Base-by-base conservation (phyloP, 352 stramenopile genomes). In the Pythium aquatile region DNA sequence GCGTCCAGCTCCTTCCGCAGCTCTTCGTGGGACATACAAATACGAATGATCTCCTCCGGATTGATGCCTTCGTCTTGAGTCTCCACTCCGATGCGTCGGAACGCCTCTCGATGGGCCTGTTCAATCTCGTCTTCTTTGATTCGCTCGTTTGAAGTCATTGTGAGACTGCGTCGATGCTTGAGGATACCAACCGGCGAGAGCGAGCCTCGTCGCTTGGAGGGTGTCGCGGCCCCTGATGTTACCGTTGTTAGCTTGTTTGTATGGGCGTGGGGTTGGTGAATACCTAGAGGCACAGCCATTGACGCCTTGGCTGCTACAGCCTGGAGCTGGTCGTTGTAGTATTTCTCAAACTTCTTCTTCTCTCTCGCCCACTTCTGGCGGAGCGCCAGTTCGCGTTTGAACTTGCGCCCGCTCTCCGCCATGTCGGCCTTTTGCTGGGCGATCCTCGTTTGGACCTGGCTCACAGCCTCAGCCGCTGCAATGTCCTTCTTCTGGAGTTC, bases 321-420 rank as follows among this genome's bases (percentile, higher is more conserved):
- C 24, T 69, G 30, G 37, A 94, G 75, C 62, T 94, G 86, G 53
- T 90, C 78, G 53, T 87, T 85, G 69, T 93, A 94, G 66, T 92
- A 93, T 52, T 82, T 87, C 35, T 94, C 81, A 47, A 94, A 94
- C 55, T 94, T 93, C 53, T 80, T 73, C 58, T 91, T 92, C 61
- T 94, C 86, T 0, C 80, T 65, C 2, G 78, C 74, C 86, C 86
- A 94, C 49, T 92, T 91, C 10, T 90, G 76, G 5, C 86, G 73
- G 65, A 93, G 75, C 24, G 76, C 72, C 1, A 93, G 73, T 58
- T 94, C 86, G 11, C 78, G 74, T 40, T 80, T 74, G 55, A 88
- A 92, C 32, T 86, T 83, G 55, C 81, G 79, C 42, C 79, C 59
- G 37, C 80, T 88, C 9, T 68, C 47, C 1, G 73, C 76, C 63